phyloP scores from a whole-genome alignment of 257 asterid genomes.

The Leptodermis oblonga region DNA sequence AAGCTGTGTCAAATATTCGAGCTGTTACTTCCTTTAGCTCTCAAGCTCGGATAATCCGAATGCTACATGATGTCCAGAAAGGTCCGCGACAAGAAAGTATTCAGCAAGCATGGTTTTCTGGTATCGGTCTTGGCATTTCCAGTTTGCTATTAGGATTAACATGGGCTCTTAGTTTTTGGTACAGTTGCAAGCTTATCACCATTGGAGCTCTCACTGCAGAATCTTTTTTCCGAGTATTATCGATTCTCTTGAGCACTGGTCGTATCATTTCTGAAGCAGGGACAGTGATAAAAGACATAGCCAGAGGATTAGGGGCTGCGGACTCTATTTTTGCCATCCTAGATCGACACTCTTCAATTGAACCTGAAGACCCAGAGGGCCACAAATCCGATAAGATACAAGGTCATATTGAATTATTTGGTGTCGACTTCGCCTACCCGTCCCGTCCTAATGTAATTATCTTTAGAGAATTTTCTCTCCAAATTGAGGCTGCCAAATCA shows the following conservation, averaged over 20 bases:
- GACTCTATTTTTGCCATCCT: slow-evolving; percentile 68
- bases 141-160: slow-evolving; percentile 59
- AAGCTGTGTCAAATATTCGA: slow-evolving; percentile 82
- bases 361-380: slow-evolving; percentile 63
- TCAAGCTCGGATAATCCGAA: slow-evolving; percentile 57
- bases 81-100: slow-evolving; percentile 61
- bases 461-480: slow-evolving; percentile 55
- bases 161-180: slow-evolving; percentile 79
- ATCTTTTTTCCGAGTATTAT: slow-evolving; percentile 61
- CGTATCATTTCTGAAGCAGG: slow-evolving; percentile 87
- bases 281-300: slow-evolving; percentile 77
- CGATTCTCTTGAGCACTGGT: slow-evolving; percentile 77
- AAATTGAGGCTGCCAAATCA: slow-evolving; percentile 61
- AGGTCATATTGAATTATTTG: slow-evolving; percentile 47
- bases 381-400: slow-evolving; percentile 39
- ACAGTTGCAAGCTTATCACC: slow-evolving; percentile 70
- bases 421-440: slow-evolving; percentile 69
- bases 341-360: slow-evolving; percentile 62
- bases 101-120: slow-evolving; percentile 85
- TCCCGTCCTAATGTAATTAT: slow-evolving; percentile 49
- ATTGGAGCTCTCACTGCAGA: slow-evolving; percentile 51
- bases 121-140: slow-evolving; percentile 76
- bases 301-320: slow-evolving; percentile 67
- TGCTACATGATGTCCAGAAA: slow-evolving; percentile 66
- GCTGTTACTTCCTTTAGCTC: slow-evolving; percentile 75